Evolutionary conservation across 148 eudicot genomes (phyloP).

Genomic region (Spergularia bocconei): DNA sequence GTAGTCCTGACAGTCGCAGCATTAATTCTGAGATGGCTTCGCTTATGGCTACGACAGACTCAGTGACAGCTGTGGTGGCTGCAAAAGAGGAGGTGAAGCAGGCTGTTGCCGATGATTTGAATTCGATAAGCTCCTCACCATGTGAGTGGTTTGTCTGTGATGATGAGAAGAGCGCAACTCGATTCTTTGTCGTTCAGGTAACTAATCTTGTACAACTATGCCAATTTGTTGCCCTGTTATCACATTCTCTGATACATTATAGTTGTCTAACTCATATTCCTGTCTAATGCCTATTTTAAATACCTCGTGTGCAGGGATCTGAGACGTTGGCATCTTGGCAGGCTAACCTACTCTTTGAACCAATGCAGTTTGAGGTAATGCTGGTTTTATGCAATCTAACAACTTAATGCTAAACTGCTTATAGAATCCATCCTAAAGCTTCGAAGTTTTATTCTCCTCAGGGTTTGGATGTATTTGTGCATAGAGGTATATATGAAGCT

Average conservation of each 20-base stretch:
- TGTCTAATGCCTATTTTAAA: background rate
- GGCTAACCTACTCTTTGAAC: conserved; percentile 95
- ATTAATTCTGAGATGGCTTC: conserved; percentile 65
- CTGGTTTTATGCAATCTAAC: background rate
- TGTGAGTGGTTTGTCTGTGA: conserved; percentile 98
- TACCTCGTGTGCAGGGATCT: conserved; percentile 55
- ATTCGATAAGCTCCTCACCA: conserved; percentile 66
- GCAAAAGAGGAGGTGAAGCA: conserved; percentile 98
- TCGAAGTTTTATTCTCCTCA: conserved; percentile 15
- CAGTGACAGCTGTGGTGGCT: conserved; percentile 92
- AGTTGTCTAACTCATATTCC: background rate
- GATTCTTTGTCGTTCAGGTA: conserved; percentile 93
- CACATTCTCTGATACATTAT: too few relatives aligned
- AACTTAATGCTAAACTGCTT: background rate
- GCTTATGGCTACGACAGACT: conserved; percentile 82
- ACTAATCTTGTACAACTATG: background rate
- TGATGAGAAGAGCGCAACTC: conserved; percentile 69
- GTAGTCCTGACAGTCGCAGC: conserved; percentile 13
- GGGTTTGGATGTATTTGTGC: conserved; percentile 88
- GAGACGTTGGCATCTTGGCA: conserved; percentile 95
- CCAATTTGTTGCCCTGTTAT: too few relatives aligned
- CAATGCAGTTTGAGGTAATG: conserved; percentile 79
- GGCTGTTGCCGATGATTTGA: conserved; percentile 95
- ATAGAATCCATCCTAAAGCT: background rate
- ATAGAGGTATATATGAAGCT: conserved; percentile 96